phyloP scores from a whole-genome alignment of 2,329 filamentous ascomycete genomes.

The Leptodontidium sp. region DNA sequence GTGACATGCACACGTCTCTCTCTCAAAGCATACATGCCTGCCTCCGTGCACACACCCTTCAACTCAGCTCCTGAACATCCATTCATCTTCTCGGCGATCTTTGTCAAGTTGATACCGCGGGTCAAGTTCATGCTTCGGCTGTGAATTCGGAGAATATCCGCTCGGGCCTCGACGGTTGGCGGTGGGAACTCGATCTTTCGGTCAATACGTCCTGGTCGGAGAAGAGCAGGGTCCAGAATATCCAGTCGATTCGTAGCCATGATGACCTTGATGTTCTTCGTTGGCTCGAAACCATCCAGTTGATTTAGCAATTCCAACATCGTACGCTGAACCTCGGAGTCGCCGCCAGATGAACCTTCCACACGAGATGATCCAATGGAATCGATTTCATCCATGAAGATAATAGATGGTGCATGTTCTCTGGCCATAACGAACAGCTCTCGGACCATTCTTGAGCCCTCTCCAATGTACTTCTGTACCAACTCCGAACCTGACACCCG shows the following conservation, averaged over 20 bases:
- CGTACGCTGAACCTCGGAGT: conserved; percentile 97
- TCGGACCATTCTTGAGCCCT: conserved; percentile 97
- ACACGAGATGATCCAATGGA: conserved; percentile 97
- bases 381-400: conserved; percentile 99
- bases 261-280: conserved; percentile 99
- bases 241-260: conserved; percentile 99
- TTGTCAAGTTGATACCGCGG: conserved; percentile 94
- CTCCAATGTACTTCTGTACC: conserved; percentile 99
- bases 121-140: conserved; percentile 98
- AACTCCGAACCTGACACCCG: conserved; percentile 94
- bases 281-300: conserved; percentile 97
- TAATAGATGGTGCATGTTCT: conserved; percentile 97
- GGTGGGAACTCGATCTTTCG: conserved; percentile 99
- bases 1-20: conserved; percentile 97
- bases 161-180: conserved; percentile 93
- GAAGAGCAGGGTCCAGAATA: conserved; percentile 92
- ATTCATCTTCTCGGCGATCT: conserved; percentile 99
- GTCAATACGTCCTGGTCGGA: conserved; percentile 97
- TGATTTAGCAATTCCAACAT: conserved; percentile 99
- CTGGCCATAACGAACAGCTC: conserved; percentile 99
- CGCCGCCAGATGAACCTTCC: conserved; percentile 92
- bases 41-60: conserved; percentile 98
- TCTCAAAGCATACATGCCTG: conserved; percentile 96
- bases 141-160: conserved; percentile 97
- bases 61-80: conserved; percentile 96